A percentile compares a stretch with the other conserved stretches of the same genome.
phyloP scores from a whole-genome alignment of 2,329 filamentous ascomycete genomes.

The Golovinomyces cichoracearum region DNA sequence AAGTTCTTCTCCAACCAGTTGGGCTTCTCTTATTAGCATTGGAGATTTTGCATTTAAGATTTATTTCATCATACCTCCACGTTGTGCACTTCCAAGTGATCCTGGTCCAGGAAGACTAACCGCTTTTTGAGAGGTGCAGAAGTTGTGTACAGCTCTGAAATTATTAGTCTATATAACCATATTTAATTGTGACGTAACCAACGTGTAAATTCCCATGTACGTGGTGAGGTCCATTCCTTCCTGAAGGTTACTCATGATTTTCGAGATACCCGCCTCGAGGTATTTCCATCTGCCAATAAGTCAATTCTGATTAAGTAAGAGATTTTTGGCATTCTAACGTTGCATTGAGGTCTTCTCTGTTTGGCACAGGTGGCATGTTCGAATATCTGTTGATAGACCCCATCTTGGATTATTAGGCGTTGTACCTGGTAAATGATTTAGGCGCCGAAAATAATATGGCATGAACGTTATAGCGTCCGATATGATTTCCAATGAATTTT shows the following conservation, averaged over 20 bases:
- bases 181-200: conserved; percentile 9
- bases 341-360: conserved; percentile 34
- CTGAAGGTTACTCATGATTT: conserved; percentile 79
- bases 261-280: conserved; percentile 63
- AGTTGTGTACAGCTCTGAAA: conserved; percentile 73
- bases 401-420: conserved; percentile 3
- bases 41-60: not conserved
- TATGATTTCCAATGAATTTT: not conserved
- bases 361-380: conserved; percentile 30
- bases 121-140: conserved; percentile 93
- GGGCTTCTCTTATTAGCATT: conserved; percentile 29
- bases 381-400: conserved; percentile 5
- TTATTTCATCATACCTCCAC: conserved; percentile 32
- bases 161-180: conserved; percentile 16
- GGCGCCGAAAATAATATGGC: not conserved
- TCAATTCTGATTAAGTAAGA: conserved; percentile 3
- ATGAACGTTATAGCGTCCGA: not conserved
- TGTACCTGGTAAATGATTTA: not conserved
- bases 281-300: conserved; percentile 50
- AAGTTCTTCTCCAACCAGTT: conserved; percentile 82
- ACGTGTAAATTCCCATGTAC: conserved; percentile 96
- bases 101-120: conserved; percentile 28
- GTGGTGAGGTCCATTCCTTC: conserved; percentile 85
- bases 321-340: conserved; percentile 24
- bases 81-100: conserved; percentile 29